These are phyloP conservation scores for Apiotrichum veenhuisii DNA, from an alignment of 1,284 basidiomycete species.

Conservation along the genomic window DNA sequence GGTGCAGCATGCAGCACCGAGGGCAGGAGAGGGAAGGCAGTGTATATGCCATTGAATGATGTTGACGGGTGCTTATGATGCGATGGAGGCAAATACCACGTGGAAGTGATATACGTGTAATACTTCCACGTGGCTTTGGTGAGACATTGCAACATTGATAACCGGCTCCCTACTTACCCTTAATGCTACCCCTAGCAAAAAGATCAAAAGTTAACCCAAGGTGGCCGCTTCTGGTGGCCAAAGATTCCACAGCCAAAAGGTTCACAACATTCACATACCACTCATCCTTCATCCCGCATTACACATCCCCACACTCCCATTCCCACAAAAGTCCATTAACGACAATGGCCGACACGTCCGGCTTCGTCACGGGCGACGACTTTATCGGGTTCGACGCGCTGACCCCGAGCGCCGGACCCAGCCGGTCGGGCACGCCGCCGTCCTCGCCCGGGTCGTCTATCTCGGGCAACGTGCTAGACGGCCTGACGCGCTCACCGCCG, in stretches of 20 bases:
- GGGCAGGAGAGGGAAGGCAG: too few relatives aligned
- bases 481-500: not conserved
- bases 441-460: not conserved
- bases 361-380: conserved; percentile 15
- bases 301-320: not conserved
- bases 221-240: not conserved
- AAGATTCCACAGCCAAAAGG: not conserved
- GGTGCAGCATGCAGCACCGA: too few relatives aligned
- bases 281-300: not conserved
- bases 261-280: too few relatives aligned
- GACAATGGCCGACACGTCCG: conserved; percentile 1
- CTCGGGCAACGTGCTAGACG: not conserved
- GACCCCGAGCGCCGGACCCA: conserved; percentile 3
- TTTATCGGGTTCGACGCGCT: conserved; percentile 15
- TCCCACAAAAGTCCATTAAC: not conserved
- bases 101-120: not conserved
- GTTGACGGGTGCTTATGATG: not conserved
- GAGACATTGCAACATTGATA: too few relatives aligned
- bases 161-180: too few relatives aligned
- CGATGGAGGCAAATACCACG: too few relatives aligned
- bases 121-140: too few relatives aligned
- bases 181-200: too few relatives aligned
- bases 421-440: not conserved
- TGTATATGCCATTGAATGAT: too few relatives aligned
- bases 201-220: too few relatives aligned